Evolutionary conservation across 2,329 filamentous ascomycete genomes (phyloP), one percentile per base, ranked within the genome.

Genomic region (Calonectria pseudoreteaudii): DNA sequence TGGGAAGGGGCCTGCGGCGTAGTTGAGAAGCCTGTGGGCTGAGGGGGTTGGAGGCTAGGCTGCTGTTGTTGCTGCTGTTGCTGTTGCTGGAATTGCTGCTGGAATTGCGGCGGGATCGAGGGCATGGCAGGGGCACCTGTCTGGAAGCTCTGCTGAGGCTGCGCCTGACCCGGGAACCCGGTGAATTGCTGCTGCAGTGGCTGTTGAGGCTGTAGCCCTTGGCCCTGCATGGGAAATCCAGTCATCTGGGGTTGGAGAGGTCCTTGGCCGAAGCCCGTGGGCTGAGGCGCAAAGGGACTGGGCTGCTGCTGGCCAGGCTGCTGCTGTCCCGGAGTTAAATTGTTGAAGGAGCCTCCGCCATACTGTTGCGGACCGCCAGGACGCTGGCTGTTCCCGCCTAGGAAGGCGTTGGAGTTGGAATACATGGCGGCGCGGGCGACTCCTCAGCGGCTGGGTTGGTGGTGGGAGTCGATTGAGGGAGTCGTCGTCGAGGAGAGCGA

Each of bases 361-460:
- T 83, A 83, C 72, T 85, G 92, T 76, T 89, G 89, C 77, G 91
- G 78, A 23, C 68, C 90, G 68, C 92, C 91, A 65, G 94, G 94
- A 74, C 93, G 94, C 84, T 93, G 91, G 88, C 90, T 93, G 83
- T 93, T 95, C 84, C 90, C 91, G 85, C 95, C 95, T 81, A 98
- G 87, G 85, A 93, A 98, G 77, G 94, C 93, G 88, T 94, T 97
- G 78, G 95, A 94, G 84, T 93, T 95, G 78, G 95, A 97, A 87
- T 95, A 98, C 96, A 98, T 98, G 86, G 82, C 75, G 77, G 73
- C 34, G 69, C 62, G 50, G 52, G 69, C 41, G 64, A 34, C 52
- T 65, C 34, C 60, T 73, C 38, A 65, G 73, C 67, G 49, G 53
- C 65, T 50, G 71, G 73, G 74, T 71, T 64, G 70, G 44, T 71